Evolutionary conservation across 2,329 filamentous ascomycete species (phyloP).

Genomic region (Fusarium neocosmosporiellum): DNA sequence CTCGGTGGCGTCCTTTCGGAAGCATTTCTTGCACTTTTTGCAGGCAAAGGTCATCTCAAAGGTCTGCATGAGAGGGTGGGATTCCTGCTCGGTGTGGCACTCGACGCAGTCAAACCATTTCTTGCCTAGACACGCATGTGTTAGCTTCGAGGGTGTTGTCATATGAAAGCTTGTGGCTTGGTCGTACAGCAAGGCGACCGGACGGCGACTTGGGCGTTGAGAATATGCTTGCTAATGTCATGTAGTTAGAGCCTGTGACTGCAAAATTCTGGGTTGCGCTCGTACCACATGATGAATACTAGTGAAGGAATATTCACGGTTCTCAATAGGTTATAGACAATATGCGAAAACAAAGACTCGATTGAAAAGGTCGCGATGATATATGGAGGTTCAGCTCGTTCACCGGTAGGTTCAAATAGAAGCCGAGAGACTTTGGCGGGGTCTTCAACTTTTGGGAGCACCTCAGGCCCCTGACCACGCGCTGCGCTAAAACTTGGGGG

Average conservation of each 20-base stretch:
- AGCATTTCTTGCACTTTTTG: constrained; percentile 99
- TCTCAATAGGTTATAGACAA: neutral
- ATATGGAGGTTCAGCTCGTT: neutral
- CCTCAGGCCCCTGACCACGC: constrained; percentile 12
- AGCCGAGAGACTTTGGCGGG: constrained; percentile 29
- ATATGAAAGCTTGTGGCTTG: neutral
- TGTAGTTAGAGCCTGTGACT: constrained; percentile 6
- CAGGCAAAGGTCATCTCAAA: constrained; percentile 95
- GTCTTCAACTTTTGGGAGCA: constrained; percentile 16
- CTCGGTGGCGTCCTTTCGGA: constrained; percentile 91
- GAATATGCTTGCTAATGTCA: constrained; percentile 85
- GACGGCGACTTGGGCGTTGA: constrained; percentile 97
- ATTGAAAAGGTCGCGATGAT: neutral
- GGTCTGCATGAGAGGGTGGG: constrained; percentile 79
- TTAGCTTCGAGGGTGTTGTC: neutral
- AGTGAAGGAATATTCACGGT: neutral
- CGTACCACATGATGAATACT: constrained; percentile 52
- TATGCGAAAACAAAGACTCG: neutral
- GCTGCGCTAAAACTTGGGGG: constrained; percentile 9
- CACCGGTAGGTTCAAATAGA: constrained; percentile 9
- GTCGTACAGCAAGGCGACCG: constrained; percentile 91
- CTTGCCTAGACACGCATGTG: constrained; percentile 65
- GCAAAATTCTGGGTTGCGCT: neutral
- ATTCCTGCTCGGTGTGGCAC: constrained; percentile 86
- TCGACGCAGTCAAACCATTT: constrained; percentile 99